Evolutionary conservation across 1,284 basidiomycete genomes (phyloP).

Genomic region (Ganoderma boninense): DNA sequence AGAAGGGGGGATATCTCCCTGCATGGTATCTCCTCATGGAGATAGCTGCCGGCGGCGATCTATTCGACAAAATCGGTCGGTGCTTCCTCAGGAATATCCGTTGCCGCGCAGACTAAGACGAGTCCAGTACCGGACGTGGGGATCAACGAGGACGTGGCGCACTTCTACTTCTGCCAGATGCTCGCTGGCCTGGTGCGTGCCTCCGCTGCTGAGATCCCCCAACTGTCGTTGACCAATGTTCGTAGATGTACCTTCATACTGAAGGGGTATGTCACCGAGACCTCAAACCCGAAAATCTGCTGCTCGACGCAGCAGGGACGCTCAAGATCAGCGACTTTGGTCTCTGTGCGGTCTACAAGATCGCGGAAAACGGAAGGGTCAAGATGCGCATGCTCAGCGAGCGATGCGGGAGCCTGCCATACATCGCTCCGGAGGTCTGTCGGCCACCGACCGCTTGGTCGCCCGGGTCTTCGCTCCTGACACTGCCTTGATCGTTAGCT

Average conservation of each 20-base stretch:
- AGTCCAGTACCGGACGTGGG: slow-evolving; percentile 85
- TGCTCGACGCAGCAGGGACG: slow-evolving; percentile 80
- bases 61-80: slow-evolving; percentile 97
- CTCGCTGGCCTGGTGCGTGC: slow-evolving; percentile 75
- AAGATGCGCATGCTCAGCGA: slow-evolving; percentile 67
- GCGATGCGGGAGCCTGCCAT: slow-evolving; percentile 93
- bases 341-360: slow-evolving; percentile 89
- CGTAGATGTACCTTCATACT: slow-evolving; percentile 82
- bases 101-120: not conserved
- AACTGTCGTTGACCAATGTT: slow-evolving; percentile 4
- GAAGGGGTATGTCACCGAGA: slow-evolving; percentile 97
- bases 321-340: slow-evolving; percentile 98
- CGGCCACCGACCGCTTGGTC: not conserved
- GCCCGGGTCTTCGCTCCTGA: not conserved
- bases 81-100: not conserved
- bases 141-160: slow-evolving; percentile 87
- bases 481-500: slow-evolving; percentile 42
- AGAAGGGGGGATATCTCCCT: slow-evolving; percentile 46
- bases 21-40: slow-evolving; percentile 95
- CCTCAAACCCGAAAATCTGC: slow-evolving; percentile 95
- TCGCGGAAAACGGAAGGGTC: slow-evolving; percentile 85
- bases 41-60: slow-evolving; percentile 91
- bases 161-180: slow-evolving; percentile 93
- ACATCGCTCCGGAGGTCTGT: slow-evolving; percentile 90
- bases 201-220: not conserved